Evolutionary conservation across 2,329 filamentous ascomycete species (phyloP).

Genomic region (Penicillium verrucosum): DNA sequence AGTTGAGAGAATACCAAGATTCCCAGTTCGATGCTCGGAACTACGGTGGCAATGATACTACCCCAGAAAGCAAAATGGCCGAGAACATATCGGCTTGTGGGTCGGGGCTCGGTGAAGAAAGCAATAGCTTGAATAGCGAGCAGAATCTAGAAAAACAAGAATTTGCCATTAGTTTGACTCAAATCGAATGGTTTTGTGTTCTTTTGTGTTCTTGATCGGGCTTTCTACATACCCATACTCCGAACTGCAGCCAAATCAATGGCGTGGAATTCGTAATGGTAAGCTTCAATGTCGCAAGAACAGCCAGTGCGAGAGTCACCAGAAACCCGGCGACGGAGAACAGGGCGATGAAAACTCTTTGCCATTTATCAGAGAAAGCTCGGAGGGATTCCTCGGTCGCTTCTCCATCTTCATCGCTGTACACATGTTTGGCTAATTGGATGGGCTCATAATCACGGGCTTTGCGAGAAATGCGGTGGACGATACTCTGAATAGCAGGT

Average conservation of each 20-base stretch:
- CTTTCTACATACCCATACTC: conserved; percentile 58
- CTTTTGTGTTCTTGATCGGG: not conserved
- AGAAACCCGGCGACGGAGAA: conserved; percentile 55
- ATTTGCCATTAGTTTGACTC: not conserved
- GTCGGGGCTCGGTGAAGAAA: conserved; percentile 36
- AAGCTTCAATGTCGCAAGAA: conserved; percentile 49
- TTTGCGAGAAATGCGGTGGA: conserved; percentile 15
- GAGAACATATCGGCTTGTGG: conserved; percentile 31
- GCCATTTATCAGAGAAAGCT: conserved; percentile 59
- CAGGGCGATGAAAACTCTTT: conserved; percentile 55
- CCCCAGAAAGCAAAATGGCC: conserved; percentile 31
- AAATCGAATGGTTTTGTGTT: not conserved
- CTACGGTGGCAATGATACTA: conserved; percentile 26
- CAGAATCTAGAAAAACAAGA: conserved; percentile 23
- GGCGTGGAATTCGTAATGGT: conserved; percentile 39
- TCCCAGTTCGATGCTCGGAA: conserved; percentile 25
- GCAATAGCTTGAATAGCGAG: conserved; percentile 33
- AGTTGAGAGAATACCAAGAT: conserved; percentile 30
- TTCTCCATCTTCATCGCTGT: conserved; percentile 67
- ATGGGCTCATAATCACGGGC: conserved; percentile 20
- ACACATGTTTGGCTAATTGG: conserved; percentile 43
- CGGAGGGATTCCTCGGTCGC: conserved; percentile 62
- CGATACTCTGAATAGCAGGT: conserved; percentile 26
- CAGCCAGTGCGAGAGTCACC: conserved; percentile 55
- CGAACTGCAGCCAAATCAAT: conserved; percentile 60